These are phyloP conservation scores for Tolypocladium capitatum DNA, from an alignment of 2,329 filamentous ascomycete species.

Conservation along the genomic window DNA sequence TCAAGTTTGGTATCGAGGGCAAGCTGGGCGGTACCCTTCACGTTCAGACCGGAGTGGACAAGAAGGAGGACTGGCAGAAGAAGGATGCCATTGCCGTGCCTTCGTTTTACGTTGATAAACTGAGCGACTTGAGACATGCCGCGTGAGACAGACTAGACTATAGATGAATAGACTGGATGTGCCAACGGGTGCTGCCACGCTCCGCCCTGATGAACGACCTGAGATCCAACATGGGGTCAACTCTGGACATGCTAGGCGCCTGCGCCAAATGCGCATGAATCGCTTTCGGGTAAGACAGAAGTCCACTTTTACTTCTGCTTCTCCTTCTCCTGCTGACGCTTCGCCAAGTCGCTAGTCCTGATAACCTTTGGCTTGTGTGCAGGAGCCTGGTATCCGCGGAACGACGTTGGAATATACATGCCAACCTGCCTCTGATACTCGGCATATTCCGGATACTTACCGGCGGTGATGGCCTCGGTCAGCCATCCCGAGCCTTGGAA, in stretches of 20 bases:
- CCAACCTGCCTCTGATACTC: slow-evolving; percentile 74
- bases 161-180: slow-evolving; percentile 1
- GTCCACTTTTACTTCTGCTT: slow-evolving; percentile 18
- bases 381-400: slow-evolving; percentile 29
- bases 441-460: slow-evolving; percentile 81
- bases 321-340: slow-evolving; percentile 26
- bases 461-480: slow-evolving; percentile 66
- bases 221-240: neutral
- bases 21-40: slow-evolving; percentile 81
- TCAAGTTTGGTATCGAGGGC: slow-evolving; percentile 86
- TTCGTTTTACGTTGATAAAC: slow-evolving; percentile 67
- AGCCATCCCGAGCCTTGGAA: slow-evolving; percentile 86
- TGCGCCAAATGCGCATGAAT: neutral
- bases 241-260: neutral
- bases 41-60: slow-evolving; percentile 79
- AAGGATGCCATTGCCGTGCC: slow-evolving; percentile 58
- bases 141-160: slow-evolving; percentile 7
- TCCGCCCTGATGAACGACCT: neutral
- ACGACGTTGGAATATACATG: slow-evolving; percentile 59
- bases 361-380: slow-evolving; percentile 29
- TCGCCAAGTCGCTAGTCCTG: slow-evolving; percentile 36
- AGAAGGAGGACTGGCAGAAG: slow-evolving; percentile 70
- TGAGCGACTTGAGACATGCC: slow-evolving; percentile 54
- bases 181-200: neutral
- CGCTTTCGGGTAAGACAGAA: too few species aligned